Conservation (phyloP, 331 rosid species). For the Prunus yedoensis region DNA sequence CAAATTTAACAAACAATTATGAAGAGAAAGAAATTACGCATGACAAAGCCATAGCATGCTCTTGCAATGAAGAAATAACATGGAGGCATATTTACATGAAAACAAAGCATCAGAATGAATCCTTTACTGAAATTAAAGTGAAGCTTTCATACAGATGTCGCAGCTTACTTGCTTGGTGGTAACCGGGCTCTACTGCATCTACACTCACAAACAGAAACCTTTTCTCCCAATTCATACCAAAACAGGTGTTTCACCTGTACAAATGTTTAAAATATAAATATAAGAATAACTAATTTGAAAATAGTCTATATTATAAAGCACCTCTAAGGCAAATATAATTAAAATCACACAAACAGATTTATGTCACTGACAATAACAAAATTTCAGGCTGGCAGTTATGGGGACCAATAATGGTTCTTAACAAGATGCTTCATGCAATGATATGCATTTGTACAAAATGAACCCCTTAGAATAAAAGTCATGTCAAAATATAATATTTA, state of each 20-base stretch:
- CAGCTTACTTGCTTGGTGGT: slow-evolving; percentile 91
- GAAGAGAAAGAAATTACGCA: background rate
- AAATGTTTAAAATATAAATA: background rate
- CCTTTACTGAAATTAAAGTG: background rate
- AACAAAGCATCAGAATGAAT: background rate
- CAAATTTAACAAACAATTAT: background rate
- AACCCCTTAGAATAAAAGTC: background rate
- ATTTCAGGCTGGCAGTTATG: background rate
- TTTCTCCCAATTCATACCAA: slow-evolving; percentile 75
- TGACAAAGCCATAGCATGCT: background rate
- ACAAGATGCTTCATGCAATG: background rate
- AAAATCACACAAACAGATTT: background rate
- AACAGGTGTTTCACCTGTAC: slow-evolving; percentile 95
- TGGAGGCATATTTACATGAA: background rate
- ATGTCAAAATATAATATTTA: background rate
- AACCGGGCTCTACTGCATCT: slow-evolving; percentile 89
- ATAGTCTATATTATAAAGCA: background rate
- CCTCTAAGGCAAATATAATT: background rate
- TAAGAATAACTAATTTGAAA: background rate
- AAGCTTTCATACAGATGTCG: background rate
- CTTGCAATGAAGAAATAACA: slow-evolving; percentile 2
- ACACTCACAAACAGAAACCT: slow-evolving; percentile 84
- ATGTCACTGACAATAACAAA: background rate
- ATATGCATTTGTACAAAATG: background rate
- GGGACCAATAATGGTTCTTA: background rate